These are phyloP conservation scores for Vanrija sp. DNA, from an alignment of 1,284 basidiomycete genomes.

Conservation along the genomic window DNA sequence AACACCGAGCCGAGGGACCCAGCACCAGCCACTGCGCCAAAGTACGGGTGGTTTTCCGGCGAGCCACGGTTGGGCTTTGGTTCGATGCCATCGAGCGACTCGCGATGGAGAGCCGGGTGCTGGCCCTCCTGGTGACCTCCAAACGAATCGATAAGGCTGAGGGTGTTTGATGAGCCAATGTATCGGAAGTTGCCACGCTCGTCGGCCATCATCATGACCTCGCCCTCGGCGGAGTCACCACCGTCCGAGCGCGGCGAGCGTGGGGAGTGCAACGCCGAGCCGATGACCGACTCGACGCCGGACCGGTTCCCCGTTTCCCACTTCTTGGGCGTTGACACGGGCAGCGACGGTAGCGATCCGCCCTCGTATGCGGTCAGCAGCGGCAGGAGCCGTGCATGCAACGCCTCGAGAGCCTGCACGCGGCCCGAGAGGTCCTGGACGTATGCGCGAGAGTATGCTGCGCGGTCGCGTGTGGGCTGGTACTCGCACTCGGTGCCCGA, in stretches of 20 bases:
- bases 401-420: conserved; percentile 42
- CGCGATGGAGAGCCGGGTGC: neutral
- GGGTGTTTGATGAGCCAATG: conserved; percentile 86
- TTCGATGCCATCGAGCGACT: conserved; percentile 2
- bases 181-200: conserved; percentile 85
- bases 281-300: neutral
- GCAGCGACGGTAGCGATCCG: conserved; percentile 6
- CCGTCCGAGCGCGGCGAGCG: neutral
- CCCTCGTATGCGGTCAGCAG: conserved; percentile 37
- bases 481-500: conserved; percentile 41
- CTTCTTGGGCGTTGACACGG: neutral
- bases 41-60: conserved; percentile 57
- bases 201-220: conserved; percentile 62
- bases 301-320: neutral
- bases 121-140: conserved; percentile 24
- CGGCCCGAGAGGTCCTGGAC: conserved; percentile 44
- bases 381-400: conserved; percentile 34
- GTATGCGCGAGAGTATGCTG: conserved; percentile 45
- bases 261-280: neutral
- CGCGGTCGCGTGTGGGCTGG: conserved; percentile 43
- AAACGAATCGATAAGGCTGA: conserved; percentile 86
- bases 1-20: conserved; percentile 72
- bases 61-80: neutral
- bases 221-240: conserved; percentile 1
- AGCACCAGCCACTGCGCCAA: conserved; percentile 80